Evolutionary conservation across 306 rosid species (phyloP), one percentile per base, ranked within the genome.

Genomic region (Hippophae tibetana): DNA sequence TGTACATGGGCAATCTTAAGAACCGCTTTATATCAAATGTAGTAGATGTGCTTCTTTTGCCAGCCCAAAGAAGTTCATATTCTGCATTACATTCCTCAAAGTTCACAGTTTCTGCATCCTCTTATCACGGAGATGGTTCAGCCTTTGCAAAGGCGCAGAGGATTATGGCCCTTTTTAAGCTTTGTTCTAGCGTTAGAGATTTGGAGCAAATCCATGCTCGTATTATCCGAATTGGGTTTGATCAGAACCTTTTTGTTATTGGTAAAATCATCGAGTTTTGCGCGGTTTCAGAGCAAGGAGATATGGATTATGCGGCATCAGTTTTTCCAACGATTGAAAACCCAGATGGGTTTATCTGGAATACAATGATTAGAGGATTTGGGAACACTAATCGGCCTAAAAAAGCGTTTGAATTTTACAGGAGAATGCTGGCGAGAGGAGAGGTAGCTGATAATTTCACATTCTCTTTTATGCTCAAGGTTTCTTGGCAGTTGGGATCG

Each of bases 361-460:
- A 89, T 55, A 74, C 95, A 51, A 84, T 84, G 81, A 82, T 86
- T 25, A 84, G 97, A 53, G 97, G 89, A 13, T 80, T 79, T 57
- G 89, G 84, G 18, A 82, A 73, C 42, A 60, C 72, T 9, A 6
- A 10, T 47, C 61, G 72, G 61, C 77, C 83, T 10, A 53, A 48
- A 38, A 73, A 44, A 1, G 84, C 93, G 43, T 47, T 89, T 58
- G 52, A 57, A 58, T 84, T 79, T 46, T 84, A 62, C 58, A 76
- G 42, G 65, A 74, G 60, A 69, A 86, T 89, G 93, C 78, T 59
- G 53, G 56, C 47, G 43, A 57, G 42, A 9, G 74, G 51, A 18
- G 27, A 59, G 5, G 53, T 14, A 5, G 71, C 73, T 9, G 89
- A 89, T 45, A 84, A 54, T 74, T 86, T 86, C 73, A 89, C 97